These are phyloP conservation scores for Mrakia gelida DNA, from an alignment of 768 basidiomycete species.

Conservation along the genomic window DNA sequence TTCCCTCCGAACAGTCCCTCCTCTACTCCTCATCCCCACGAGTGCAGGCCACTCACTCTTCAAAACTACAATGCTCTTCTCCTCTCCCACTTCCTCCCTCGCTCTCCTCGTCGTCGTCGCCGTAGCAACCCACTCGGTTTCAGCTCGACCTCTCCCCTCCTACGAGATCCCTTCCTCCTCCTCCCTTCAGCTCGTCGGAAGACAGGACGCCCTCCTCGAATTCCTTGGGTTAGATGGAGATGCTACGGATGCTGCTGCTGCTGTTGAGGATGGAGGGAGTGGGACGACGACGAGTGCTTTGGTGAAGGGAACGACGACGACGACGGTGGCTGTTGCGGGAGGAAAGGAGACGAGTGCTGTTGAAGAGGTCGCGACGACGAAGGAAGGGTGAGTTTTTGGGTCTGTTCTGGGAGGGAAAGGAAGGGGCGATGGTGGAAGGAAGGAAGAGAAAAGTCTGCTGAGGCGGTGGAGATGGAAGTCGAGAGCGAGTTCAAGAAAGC, in stretches of 20 bases:
- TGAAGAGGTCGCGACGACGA: not conserved
- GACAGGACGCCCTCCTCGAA: not conserved
- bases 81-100: not conserved
- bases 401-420: too few relatives aligned
- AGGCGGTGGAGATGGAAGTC: too few relatives aligned
- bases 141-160: not conserved
- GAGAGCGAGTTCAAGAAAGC: too few relatives aligned
- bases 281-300: not conserved
- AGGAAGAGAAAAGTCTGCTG: too few relatives aligned
- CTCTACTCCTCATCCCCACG: too few relatives aligned
- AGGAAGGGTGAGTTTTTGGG: too few relatives aligned
- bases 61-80: not conserved
- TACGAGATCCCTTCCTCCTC: not conserved
- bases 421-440: too few relatives aligned
- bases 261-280: too few relatives aligned
- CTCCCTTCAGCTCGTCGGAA: not conserved
- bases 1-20: not conserved
- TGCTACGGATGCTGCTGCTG: too few relatives aligned
- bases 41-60: not conserved
- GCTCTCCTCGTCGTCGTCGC: not conserved
- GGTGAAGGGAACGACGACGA: not conserved
- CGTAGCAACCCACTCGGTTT: not conserved
- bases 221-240: not conserved
- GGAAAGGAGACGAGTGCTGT: not conserved
- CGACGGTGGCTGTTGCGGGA: too few relatives aligned